Evolutionary conservation across 257 asterid species (phyloP).

Genomic region (Solanum sejunctum): DNA sequence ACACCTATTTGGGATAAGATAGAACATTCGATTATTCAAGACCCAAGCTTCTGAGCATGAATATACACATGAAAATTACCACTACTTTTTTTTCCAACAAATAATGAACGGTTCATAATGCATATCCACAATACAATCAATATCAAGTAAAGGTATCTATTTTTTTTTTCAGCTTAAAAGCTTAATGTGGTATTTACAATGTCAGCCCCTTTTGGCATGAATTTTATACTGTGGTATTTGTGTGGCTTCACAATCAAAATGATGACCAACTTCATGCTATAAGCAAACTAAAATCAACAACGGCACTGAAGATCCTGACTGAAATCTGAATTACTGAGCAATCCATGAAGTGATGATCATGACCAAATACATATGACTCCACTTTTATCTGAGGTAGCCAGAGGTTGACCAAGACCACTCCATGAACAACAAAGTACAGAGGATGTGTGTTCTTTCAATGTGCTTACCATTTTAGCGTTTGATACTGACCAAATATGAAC

Average conservation of each 20-base stretch:
- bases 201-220: neutral
- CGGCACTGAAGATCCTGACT: neutral
- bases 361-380: slow-evolving; percentile 70
- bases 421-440: slow-evolving; percentile 74
- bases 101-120: neutral
- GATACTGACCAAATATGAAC: slow-evolving; percentile 72
- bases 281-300: neutral
- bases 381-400: slow-evolving; percentile 73
- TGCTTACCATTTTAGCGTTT: slow-evolving; percentile 52
- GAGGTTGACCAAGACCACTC: slow-evolving; percentile 73
- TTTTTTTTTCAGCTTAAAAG: neutral
- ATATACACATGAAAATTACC: neutral
- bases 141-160: neutral
- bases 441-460: slow-evolving; percentile 65
- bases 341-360: neutral
- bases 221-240: neutral
- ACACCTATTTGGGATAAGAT: neutral
- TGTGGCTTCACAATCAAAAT: neutral
- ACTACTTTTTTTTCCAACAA: neutral
- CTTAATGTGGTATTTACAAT: neutral
- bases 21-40: neutral
- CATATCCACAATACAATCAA: neutral
- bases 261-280: neutral
- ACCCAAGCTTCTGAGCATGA: neutral
- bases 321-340: neutral